These are phyloP conservation scores for Amanita pallidorosea DNA, from an alignment of 768 basidiomycete species.

Conservation along the genomic window DNA sequence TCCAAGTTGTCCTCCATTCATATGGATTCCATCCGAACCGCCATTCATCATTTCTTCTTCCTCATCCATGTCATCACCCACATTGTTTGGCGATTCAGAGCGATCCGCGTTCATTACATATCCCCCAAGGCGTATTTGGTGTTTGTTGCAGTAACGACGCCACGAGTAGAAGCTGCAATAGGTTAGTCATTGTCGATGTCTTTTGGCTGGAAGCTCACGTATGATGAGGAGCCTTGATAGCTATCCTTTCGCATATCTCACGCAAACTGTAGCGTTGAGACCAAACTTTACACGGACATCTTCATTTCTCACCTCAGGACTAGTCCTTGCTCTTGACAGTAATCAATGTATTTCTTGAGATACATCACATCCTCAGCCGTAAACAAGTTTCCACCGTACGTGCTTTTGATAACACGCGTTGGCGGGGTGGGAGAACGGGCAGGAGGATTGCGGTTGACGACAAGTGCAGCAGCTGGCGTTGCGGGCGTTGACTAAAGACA, in stretches of 20 bases:
- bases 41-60: slow-evolving; percentile 23
- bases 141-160: slow-evolving; percentile 88
- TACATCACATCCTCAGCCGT: slow-evolving; percentile 77
- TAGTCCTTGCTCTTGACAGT: slow-evolving; percentile 80
- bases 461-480: slow-evolving; percentile 54
- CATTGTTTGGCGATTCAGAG: slow-evolving; percentile 31
- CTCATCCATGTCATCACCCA: slow-evolving; percentile 32
- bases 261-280: slow-evolving; percentile 34
- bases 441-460: slow-evolving; percentile 55
- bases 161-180: slow-evolving; percentile 71
- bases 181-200: neutral
- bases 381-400: slow-evolving; percentile 82
- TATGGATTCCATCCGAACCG: slow-evolving; percentile 29
- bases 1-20: slow-evolving; percentile 27
- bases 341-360: slow-evolving; percentile 82
- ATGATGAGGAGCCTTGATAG: slow-evolving; percentile 84
- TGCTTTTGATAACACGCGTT: slow-evolving; percentile 75
- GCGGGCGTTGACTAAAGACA: slow-evolving; percentile 44
- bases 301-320: slow-evolving; percentile 50
- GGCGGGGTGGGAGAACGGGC: slow-evolving; percentile 81
- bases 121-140: slow-evolving; percentile 81
- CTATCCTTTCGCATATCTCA: slow-evolving; percentile 82
- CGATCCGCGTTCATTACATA: slow-evolving; percentile 66
- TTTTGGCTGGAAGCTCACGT: slow-evolving; percentile 40
- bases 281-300: neutral